Percentiles rank a stretch among this genome's conserved stretches.
These are phyloP conservation scores for Colletotrichum eleusines DNA, from an alignment of 2,329 filamentous ascomycete species.

Conservation along the genomic window DNA sequence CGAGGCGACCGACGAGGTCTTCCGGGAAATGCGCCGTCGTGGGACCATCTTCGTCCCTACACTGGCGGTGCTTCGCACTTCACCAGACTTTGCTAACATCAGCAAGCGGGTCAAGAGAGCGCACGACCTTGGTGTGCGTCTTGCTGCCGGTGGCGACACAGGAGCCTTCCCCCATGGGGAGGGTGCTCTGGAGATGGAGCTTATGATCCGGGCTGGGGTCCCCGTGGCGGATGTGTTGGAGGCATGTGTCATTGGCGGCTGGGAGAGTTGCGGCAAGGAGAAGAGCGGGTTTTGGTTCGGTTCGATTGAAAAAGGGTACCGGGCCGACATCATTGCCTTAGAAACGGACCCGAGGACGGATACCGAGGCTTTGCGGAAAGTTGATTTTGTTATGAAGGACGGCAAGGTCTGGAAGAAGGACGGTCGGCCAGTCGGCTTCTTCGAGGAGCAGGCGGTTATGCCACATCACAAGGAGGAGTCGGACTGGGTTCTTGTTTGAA, in stretches of 20 bases:
- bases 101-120: conserved; percentile 58
- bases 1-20: conserved; percentile 53
- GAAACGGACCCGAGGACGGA: conserved; percentile 58
- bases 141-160: conserved; percentile 67
- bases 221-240: conserved; percentile 62
- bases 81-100: conserved; percentile 41
- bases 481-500: conserved; percentile 40
- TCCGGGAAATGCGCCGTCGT: conserved; percentile 59
- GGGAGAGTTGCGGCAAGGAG: conserved; percentile 67
- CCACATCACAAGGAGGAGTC: conserved; percentile 29
- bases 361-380: conserved; percentile 56
- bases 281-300: conserved; percentile 65
- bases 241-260: conserved; percentile 64
- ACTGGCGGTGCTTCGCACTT: conserved; percentile 52
- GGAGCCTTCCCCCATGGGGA: conserved; percentile 66
- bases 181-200: conserved; percentile 64
- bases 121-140: conserved; percentile 59
- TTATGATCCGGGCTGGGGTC: conserved; percentile 65
- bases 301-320: conserved; percentile 60
- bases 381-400: conserved; percentile 70
- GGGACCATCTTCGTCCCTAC: conserved; percentile 65
- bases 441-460: conserved; percentile 6
- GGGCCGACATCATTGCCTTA: conserved; percentile 65
- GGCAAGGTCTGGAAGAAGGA: conserved; percentile 61
- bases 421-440: conserved; percentile 42